phyloP scores from a whole-genome alignment of 2,329 filamentous ascomycete species.

The Trichoderma sp. region DNA sequence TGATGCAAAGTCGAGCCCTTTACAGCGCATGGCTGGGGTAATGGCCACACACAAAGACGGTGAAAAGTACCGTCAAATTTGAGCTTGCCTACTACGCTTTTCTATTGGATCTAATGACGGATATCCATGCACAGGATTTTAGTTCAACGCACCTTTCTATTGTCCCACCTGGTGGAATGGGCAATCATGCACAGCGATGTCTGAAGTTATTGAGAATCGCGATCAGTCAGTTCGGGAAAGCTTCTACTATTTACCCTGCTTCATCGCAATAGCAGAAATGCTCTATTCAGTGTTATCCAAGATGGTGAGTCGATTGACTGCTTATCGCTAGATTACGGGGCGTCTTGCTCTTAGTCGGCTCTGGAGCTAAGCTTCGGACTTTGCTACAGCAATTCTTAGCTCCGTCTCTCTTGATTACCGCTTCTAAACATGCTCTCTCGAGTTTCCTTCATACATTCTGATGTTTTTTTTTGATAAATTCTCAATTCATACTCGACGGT shows the following conservation, averaged over 20 bases:
- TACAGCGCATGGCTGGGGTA: too few relatives aligned
- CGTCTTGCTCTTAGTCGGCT: background rate
- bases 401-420: background rate
- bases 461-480: background rate
- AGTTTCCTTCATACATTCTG: background rate
- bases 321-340: background rate
- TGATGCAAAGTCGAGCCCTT: too few relatives aligned
- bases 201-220: too few relatives aligned
- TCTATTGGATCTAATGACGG: too few relatives aligned
- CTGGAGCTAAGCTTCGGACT: background rate
- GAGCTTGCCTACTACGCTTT: too few relatives aligned
- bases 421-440: background rate
- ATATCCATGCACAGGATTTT: too few relatives aligned
- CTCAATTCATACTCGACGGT: background rate
- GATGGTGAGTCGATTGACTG: background rate
- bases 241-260: background rate
- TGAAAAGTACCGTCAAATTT: too few relatives aligned
- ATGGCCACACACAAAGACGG: too few relatives aligned
- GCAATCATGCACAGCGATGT: too few relatives aligned
- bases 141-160: too few relatives aligned
- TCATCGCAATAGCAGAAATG: background rate
- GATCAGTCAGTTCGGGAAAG: background rate
- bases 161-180: too few relatives aligned
- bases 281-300: too few relatives aligned
- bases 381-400: background rate